Conservation (phyloP, 805 yeast species). For the Teunomyces gatunensis region DNA sequence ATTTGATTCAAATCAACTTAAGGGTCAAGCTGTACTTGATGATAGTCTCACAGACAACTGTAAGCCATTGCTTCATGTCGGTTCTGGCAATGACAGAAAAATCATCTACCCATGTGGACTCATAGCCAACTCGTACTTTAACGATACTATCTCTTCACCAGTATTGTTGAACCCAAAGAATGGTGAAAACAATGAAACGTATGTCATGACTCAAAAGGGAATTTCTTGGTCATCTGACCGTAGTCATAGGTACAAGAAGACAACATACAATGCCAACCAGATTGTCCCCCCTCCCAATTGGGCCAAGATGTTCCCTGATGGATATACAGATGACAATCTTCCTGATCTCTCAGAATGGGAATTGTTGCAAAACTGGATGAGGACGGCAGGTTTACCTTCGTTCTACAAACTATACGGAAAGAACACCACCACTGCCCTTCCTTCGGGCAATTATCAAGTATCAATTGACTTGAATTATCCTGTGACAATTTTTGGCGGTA, state of each 20-base stretch:
- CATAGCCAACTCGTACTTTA: constrained; percentile 88
- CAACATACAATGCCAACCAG: constrained; percentile 62
- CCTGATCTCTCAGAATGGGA: constrained; percentile 79
- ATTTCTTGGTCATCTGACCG: constrained; percentile 88
- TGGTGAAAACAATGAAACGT: constrained; percentile 42
- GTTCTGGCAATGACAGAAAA: constrained; percentile 41
- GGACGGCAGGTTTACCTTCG: constrained; percentile 90
- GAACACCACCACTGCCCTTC: constrained; percentile 56
- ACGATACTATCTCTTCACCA: constrained; percentile 73
- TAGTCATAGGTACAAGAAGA: constrained; percentile 61
- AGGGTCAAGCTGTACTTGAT: constrained; percentile 65
- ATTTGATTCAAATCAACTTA: constrained; percentile 74
- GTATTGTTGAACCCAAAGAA: constrained; percentile 42
- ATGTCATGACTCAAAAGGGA: constrained; percentile 48
- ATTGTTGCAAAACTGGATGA: constrained; percentile 95
- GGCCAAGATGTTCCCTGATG: constrained; percentile 75
- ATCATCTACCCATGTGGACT: constrained; percentile 87
- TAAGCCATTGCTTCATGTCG: constrained; percentile 36
- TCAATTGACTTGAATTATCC: constrained; percentile 78
- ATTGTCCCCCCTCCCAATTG: constrained; percentile 96
- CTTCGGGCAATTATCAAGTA: constrained; percentile 67
- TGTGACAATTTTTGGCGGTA: constrained; percentile 81
- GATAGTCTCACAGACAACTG: constrained; percentile 45
- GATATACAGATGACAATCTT: constrained; percentile 78
- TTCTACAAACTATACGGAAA: constrained; percentile 81